A percentile compares a stretch with the other conserved stretches of the same genome.
These are phyloP conservation scores for Kandelia obovata DNA, from an alignment of 345 rosid species.

Conservation along the genomic window DNA sequence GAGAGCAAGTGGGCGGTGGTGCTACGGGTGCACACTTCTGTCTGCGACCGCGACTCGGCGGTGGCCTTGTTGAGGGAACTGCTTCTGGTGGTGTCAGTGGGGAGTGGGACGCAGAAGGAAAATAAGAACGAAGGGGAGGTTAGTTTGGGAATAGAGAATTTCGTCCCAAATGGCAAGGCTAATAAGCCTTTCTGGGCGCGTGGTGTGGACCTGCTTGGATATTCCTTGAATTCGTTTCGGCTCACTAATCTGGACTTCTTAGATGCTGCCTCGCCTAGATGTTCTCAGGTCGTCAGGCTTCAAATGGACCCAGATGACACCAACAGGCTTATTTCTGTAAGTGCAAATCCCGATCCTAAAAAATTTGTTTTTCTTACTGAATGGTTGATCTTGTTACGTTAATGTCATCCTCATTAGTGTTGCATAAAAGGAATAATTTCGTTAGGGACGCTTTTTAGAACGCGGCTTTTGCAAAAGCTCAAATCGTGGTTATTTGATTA, in stretches of 20 bases:
- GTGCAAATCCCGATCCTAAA: slow-evolving; percentile 6
- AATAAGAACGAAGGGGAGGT: slow-evolving; percentile 26
- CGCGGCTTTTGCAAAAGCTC: no score
- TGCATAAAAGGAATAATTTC: no score
- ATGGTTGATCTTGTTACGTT: no score
- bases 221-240: slow-evolving; percentile 75
- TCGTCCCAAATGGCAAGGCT: slow-evolving; percentile 65
- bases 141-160: slow-evolving; percentile 60
- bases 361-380: no score
- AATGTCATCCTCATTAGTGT: no score
- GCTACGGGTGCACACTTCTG: slow-evolving; percentile 60
- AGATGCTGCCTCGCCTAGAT: slow-evolving; percentile 40
- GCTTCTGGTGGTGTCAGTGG: slow-evolving; percentile 32
- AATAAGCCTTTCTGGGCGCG: slow-evolving; percentile 81
- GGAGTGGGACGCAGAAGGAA: slow-evolving; percentile 18
- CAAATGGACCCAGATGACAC: slow-evolving; percentile 49
- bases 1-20: slow-evolving; percentile 42
- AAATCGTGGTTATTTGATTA: no score
- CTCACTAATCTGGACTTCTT: slow-evolving; percentile 54
- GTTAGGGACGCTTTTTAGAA: no score
- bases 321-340: slow-evolving; percentile 48
- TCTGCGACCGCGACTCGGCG: slow-evolving; percentile 73
- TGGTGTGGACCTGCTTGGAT: slow-evolving; percentile 86
- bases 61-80: slow-evolving; percentile 52
- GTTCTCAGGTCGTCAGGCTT: slow-evolving; percentile 55